These are phyloP conservation scores for Desmodesmus armatus DNA, from an alignment of 139 green algal species.

Conservation along the genomic window DNA sequence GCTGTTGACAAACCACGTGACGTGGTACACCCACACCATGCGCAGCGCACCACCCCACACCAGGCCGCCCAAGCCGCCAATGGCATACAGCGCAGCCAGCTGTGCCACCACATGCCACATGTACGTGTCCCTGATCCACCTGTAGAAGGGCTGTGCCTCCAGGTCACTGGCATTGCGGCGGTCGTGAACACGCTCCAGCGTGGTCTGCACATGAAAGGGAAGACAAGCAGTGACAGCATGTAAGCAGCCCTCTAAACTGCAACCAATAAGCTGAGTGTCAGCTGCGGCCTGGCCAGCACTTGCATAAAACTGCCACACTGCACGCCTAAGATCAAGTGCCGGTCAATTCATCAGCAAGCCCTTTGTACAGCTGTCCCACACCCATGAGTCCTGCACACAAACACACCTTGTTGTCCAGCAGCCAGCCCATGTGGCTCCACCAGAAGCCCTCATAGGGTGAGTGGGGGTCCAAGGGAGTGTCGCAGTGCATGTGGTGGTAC, in stretches of 20 bases:
- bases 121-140: slow-evolving; percentile 87
- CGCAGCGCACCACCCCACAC: slow-evolving; percentile 96
- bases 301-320: no score
- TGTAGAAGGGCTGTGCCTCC: slow-evolving; percentile 93
- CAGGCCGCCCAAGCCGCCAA: slow-evolving; percentile 91
- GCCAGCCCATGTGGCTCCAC: slow-evolving; percentile 97
- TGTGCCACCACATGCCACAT: slow-evolving; percentile 85
- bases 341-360: no score
- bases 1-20: slow-evolving; percentile 99
- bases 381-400: neutral
- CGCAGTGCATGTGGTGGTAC: slow-evolving; percentile 95
- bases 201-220: no score
- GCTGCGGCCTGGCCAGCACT: no score
- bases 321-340: no score
- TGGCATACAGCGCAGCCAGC: slow-evolving; percentile 81
- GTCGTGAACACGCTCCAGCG: slow-evolving; percentile 79
- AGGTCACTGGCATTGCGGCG: slow-evolving; percentile 91
- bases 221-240: no score
- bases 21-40: slow-evolving; percentile 96
- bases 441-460: slow-evolving; percentile 99
- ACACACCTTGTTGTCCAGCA: slow-evolving; percentile 92
- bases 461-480: slow-evolving; percentile 98
- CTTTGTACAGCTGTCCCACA: no score
- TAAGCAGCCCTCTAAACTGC: no score
- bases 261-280: no score